Evolutionary conservation across 148 eudicot genomes (phyloP), one percentile per base, ranked within the genome.

Genomic region (Camellia sinensis): DNA sequence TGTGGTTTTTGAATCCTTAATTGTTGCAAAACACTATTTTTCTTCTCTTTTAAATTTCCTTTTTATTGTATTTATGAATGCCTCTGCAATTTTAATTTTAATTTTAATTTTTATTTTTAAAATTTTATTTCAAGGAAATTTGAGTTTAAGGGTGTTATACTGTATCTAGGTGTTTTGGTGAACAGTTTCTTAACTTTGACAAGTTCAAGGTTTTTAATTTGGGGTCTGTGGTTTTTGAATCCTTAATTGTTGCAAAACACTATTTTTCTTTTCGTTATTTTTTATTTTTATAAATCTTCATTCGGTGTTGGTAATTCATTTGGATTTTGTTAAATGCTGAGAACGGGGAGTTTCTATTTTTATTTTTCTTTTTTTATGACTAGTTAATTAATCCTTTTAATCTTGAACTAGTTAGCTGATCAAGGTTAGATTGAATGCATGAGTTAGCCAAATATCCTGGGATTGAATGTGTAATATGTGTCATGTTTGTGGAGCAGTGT

Each of bases 401-500:
- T 21, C 4, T 15, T 21, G 71, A 48, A 13, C 71, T 46, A 21
- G 43, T 46, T 45, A 45, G 59, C 54, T 11, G 79, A 63, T 64
- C 68, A 66, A 1, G 76, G 10, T 67, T 59, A 59, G 52, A 53
- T 66, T 43, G 74, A 81, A 57, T 67, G 52, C 43, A 29, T 73
- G 67, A 81, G 71, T 63, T 68, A 56, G 61, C 5, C 63, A 78
- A 41, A 40, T 71, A 65, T 72, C 44, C 48, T 81, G 84, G 18
- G 77, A 69, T 61, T 64, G 62, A 79, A 83, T 84, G 91, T 46
- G 67, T 81, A 80, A 86, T 84, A 81, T 82, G 87, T 84, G 87
- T 82, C 91, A 70, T 76, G 70, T 64, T 73, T 82, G 84, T 74
- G 77, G 72, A 40, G 69, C 59, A 46, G 54, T 63, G 44, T 81